phyloP scores from a whole-genome alignment of 805 yeast genomes.

The Scheffersomyces ergatensis region DNA sequence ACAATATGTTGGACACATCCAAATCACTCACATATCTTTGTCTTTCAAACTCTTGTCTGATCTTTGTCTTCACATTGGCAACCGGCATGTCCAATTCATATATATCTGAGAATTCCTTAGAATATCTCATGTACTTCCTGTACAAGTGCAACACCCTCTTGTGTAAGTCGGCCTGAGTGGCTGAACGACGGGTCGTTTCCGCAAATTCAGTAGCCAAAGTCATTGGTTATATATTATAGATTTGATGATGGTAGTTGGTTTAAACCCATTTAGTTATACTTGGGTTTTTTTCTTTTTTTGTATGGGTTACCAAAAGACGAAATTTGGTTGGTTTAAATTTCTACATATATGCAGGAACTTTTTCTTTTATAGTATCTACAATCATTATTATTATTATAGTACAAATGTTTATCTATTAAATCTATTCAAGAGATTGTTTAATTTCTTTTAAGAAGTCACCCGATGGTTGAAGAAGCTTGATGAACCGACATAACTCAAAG shows the following conservation, averaged over 20 bases:
- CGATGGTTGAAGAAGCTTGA: conserved; percentile 48
- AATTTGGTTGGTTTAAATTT: conserved; percentile 21
- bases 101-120: conserved; percentile 56
- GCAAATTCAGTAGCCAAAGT: conserved; percentile 84
- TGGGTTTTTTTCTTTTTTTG: conserved; percentile 1
- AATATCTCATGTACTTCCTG: conserved; percentile 67
- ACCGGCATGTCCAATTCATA: conserved; percentile 77
- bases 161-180: conserved; percentile 59
- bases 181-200: conserved; percentile 69
- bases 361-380: no score
- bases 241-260: neutral
- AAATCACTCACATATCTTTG: conserved; percentile 70
- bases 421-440: conserved; percentile 5
- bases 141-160: conserved; percentile 65
- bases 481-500: conserved; percentile 52
- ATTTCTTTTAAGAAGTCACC: conserved; percentile 25
- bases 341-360: neutral
- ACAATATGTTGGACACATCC: conserved; percentile 63
- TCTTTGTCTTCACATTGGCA: conserved; percentile 73
- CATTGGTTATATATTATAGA: conserved; percentile 19
- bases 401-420: no score
- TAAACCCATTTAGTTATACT: neutral
- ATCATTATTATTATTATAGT: no score
- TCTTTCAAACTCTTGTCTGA: conserved; percentile 89
- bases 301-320: conserved; percentile 8